Percentiles rank a stretch among this genome's conserved stretches.
phyloP scores from a whole-genome alignment of 768 basidiomycete genomes.

The Coprinopsis strossmayeri region DNA sequence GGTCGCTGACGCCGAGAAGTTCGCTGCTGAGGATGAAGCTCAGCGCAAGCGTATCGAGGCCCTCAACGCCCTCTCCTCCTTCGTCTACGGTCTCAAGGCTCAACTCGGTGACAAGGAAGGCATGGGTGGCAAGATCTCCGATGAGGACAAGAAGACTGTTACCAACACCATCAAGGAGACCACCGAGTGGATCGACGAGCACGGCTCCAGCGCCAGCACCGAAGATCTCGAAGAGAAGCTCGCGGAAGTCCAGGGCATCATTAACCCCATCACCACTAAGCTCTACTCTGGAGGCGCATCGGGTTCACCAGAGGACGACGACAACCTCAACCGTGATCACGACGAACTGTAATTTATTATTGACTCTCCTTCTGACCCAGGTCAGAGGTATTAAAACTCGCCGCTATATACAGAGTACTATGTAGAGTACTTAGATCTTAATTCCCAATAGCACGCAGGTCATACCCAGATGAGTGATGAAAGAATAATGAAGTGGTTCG shows the following conservation, averaged over 20 bases:
- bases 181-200: conserved; percentile 88
- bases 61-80: conserved; percentile 76
- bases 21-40: conserved; percentile 72
- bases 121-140: conserved; percentile 80
- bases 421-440: too few relatives aligned
- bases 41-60: conserved; percentile 81
- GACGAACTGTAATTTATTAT: conserved; percentile 39
- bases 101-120: conserved; percentile 86
- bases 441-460: too few relatives aligned
- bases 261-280: conserved; percentile 84
- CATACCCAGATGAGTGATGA: too few relatives aligned
- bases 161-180: conserved; percentile 79
- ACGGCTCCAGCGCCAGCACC: conserved; percentile 65
- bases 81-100: conserved; percentile 81
- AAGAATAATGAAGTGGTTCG: too few relatives aligned
- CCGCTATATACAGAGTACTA: too few relatives aligned
- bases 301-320: conserved; percentile 28
- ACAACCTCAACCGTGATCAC: conserved; percentile 35
- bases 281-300: conserved; percentile 46
- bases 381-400: too few relatives aligned
- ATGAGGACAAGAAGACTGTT: conserved; percentile 81
- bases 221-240: conserved; percentile 94
- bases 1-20: conserved; percentile 92
- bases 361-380: too few relatives aligned
- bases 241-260: conserved; percentile 65